Conservation (phyloP, 148 eudicot genomes). For the Tetragonia tetragonoides region DNA sequence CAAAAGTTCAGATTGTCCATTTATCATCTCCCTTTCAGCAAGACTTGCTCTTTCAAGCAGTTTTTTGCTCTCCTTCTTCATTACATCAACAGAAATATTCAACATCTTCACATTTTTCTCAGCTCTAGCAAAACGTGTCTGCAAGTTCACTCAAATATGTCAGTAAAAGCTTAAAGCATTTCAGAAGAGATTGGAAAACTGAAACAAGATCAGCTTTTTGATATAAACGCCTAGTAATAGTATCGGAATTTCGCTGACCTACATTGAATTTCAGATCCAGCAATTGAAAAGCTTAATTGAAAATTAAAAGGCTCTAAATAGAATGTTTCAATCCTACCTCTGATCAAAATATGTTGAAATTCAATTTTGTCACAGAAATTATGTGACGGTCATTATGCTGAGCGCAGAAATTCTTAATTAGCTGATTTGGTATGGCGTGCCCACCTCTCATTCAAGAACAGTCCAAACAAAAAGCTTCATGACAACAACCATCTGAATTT, state of each 20-base stretch:
- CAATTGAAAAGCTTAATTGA: too few relatives aligned
- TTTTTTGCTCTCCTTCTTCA: slow-evolving; percentile 83
- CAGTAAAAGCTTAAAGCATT: neutral
- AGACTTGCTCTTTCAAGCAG: slow-evolving; percentile 79
- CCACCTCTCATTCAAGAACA: neutral
- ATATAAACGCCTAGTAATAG: neutral
- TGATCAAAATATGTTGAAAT: too few relatives aligned
- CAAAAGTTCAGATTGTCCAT: slow-evolving; percentile 63
- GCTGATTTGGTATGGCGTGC: too few relatives aligned
- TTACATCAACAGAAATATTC: slow-evolving; percentile 68
- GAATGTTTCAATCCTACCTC: too few relatives aligned
- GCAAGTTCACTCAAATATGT: slow-evolving; percentile 22
- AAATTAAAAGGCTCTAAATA: too few relatives aligned
- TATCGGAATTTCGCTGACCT: too few relatives aligned
- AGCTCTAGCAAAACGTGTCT: slow-evolving; percentile 77
- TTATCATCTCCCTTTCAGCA: slow-evolving; percentile 86
- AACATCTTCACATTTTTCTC: slow-evolving; percentile 68
- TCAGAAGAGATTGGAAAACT: slow-evolving; percentile 7
- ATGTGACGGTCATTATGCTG: too few relatives aligned
- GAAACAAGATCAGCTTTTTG: neutral
- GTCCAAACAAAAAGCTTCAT: neutral
- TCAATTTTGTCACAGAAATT: too few relatives aligned
- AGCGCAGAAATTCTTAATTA: too few relatives aligned
- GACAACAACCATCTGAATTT: neutral
- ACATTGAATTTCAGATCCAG: too few relatives aligned